Evolutionary conservation across 495 filamentous ascomycete species (phyloP).

Genomic region (Neurospora sp.): DNA sequence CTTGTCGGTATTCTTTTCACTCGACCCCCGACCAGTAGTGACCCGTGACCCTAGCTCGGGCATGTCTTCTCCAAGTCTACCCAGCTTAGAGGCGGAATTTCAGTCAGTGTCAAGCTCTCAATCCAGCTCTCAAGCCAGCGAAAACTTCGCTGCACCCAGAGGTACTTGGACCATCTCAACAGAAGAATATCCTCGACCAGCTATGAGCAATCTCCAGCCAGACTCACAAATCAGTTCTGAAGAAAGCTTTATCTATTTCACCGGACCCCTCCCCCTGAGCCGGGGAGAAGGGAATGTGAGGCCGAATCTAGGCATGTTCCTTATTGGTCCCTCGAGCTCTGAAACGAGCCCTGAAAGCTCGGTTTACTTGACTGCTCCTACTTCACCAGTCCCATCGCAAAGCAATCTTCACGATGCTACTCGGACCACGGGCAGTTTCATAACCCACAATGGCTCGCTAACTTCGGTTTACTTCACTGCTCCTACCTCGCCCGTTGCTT

Average conservation of each 20-base stretch:
- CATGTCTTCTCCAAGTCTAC: not conserved
- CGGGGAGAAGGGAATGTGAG: too few relatives aligned
- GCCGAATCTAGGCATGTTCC: not conserved
- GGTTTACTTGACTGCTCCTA: not conserved
- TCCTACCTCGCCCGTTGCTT: not conserved
- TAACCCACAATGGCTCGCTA: not conserved
- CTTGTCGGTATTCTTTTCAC: not conserved
- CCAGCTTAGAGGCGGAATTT: not conserved
- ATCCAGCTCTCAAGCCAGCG: not conserved
- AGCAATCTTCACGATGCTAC: not conserved
- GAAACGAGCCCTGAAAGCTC: not conserved
- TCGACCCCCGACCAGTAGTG: not conserved
- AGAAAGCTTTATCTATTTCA: not conserved
- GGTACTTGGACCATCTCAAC: not conserved
- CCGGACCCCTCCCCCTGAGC: not conserved
- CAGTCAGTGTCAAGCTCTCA: too few relatives aligned
- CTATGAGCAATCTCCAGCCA: not conserved
- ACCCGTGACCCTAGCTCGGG: not conserved
- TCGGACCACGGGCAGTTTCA: not conserved
- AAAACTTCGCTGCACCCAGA: not conserved
- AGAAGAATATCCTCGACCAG: not conserved
- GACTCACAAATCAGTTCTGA: not conserved
- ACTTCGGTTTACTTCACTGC: not conserved
- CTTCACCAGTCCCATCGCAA: rapidly evolving
- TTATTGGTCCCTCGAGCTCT: not conserved